phyloP scores from a whole-genome alignment of 768 basidiomycete genomes.

The Boletus subparvulus region DNA sequence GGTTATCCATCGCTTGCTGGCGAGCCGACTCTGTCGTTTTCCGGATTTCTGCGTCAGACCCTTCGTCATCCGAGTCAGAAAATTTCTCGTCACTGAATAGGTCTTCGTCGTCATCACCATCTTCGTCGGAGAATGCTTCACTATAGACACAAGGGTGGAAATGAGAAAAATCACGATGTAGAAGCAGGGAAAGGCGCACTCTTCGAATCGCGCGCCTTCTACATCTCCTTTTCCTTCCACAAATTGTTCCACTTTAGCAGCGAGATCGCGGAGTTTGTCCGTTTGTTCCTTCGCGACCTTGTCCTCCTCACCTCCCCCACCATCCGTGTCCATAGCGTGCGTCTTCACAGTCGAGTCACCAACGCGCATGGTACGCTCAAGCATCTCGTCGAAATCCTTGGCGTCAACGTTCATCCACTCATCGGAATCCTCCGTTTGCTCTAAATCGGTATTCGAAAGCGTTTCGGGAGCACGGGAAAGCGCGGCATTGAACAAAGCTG shows the following conservation, averaged over 20 bases:
- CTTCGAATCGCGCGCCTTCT: constrained; percentile 86
- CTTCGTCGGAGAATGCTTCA: constrained; percentile 69
- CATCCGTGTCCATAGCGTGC: constrained; percentile 53
- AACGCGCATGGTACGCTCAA: constrained; percentile 44
- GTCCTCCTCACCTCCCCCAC: constrained; percentile 34
- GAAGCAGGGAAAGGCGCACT: constrained; percentile 53
- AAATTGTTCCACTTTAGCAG: constrained; percentile 85
- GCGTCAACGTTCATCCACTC: constrained; percentile 85
- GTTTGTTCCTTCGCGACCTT: constrained; percentile 64
- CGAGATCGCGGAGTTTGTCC: constrained; percentile 67
- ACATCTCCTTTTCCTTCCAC: constrained; percentile 87
- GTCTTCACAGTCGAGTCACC: constrained; percentile 14
- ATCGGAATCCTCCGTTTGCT: constrained; percentile 65
- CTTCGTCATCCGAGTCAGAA: constrained; percentile 46
- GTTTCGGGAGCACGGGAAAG: constrained; percentile 43
- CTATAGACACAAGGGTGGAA: constrained; percentile 34
- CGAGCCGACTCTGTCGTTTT: constrained; percentile 39
- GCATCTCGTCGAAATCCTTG: constrained; percentile 70
- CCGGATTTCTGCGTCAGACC: constrained; percentile 33
- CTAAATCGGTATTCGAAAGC: constrained; percentile 11
- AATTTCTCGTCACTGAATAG: constrained; percentile 42
- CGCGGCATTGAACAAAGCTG: constrained; percentile 65
- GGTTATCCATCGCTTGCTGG: constrained; percentile 68
- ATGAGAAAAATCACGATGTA: neutral
- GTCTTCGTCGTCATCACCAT: constrained; percentile 38